Conservation (phyloP, 2,329 filamentous ascomycete species). For the Cladosporium sphaerospermum region DNA sequence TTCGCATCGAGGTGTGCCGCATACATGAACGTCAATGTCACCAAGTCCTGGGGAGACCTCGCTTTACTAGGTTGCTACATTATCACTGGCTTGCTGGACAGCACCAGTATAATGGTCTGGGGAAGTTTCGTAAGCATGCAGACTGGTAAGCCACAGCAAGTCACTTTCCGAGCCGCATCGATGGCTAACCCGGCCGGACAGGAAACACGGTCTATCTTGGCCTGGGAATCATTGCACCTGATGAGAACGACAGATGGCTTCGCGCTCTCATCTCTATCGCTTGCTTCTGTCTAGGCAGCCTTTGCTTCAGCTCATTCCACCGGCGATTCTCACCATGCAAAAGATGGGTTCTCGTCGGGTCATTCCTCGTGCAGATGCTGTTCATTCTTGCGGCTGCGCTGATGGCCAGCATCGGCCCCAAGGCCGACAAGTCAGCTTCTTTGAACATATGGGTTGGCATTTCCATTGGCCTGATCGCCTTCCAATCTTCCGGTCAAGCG, state of each 20-base stretch:
- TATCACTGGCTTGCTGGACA: conserved; percentile 72
- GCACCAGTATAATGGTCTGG: conserved; percentile 69
- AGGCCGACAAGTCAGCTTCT: conserved; percentile 15
- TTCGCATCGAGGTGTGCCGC: conserved; percentile 1
- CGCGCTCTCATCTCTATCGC: conserved; percentile 65
- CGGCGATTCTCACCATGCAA: conserved; percentile 54
- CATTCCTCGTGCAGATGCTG: conserved; percentile 35
- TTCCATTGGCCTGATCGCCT: conserved; percentile 64
- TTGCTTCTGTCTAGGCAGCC: conserved; percentile 66
- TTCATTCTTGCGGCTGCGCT: conserved; percentile 37
- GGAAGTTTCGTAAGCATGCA: conserved; percentile 81
- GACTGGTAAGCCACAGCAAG: conserved; percentile 49
- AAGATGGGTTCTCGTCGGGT: conserved; percentile 56
- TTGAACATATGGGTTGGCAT: conserved; percentile 45
- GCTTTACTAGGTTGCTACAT: conserved; percentile 67
- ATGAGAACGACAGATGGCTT: conserved; percentile 55
- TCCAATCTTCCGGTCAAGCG: conserved; percentile 73
- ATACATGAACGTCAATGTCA: conserved; percentile 46
- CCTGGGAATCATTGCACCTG: conserved; percentile 55
- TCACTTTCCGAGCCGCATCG: background rate
- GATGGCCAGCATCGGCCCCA: conserved; percentile 36
- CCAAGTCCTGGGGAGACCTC: conserved; percentile 59
- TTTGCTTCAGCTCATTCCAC: conserved; percentile 65
- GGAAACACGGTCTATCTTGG: conserved; percentile 75
- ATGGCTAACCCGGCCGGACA: conserved; percentile 5